These are phyloP conservation scores for Talaromyces ruber DNA, from an alignment of 495 filamentous ascomycete genomes.

Conservation along the genomic window DNA sequence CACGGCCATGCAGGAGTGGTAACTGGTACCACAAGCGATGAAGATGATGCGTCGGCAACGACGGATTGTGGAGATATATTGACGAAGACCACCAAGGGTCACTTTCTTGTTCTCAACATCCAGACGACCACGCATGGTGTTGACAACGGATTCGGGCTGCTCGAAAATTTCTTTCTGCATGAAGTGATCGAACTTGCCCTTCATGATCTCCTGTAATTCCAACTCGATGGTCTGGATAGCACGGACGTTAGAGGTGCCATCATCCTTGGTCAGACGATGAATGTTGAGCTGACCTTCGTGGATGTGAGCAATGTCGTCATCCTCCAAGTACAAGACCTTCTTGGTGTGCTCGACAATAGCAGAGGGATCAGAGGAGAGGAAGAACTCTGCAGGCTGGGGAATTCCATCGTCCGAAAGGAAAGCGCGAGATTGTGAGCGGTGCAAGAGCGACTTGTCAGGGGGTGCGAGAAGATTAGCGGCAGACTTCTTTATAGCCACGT, in stretches of 20 bases:
- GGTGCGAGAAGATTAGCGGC: conserved; percentile 72
- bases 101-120: conserved; percentile 88
- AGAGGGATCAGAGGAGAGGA: conserved; percentile 94
- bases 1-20: conserved; percentile 98
- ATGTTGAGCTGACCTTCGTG: conserved; percentile 98
- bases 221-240: conserved; percentile 97
- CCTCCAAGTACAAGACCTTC: conserved; percentile 98
- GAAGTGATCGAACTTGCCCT: conserved; percentile 99
- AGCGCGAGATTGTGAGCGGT: conserved; percentile 94
- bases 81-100: conserved; percentile 88
- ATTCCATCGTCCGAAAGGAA: conserved; percentile 97
- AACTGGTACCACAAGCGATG: conserved; percentile 95
- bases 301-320: conserved; percentile 98
- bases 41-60: conserved; percentile 96
- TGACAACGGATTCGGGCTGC: conserved; percentile 97
- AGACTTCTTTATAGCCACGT: conserved; percentile 90
- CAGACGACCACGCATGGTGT: conserved; percentile 98
- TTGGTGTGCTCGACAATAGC: conserved; percentile 99
- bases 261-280: conserved; percentile 91
- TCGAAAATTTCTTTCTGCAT: conserved; percentile 99
- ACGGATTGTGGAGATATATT: conserved; percentile 93
- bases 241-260: conserved; percentile 92
- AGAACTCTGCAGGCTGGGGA: conserved; percentile 98
- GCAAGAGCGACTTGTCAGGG: conserved; percentile 92
- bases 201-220: conserved; percentile 99